phyloP scores from a whole-genome alignment of 139 green algal species.

The Micractinium sp. region DNA sequence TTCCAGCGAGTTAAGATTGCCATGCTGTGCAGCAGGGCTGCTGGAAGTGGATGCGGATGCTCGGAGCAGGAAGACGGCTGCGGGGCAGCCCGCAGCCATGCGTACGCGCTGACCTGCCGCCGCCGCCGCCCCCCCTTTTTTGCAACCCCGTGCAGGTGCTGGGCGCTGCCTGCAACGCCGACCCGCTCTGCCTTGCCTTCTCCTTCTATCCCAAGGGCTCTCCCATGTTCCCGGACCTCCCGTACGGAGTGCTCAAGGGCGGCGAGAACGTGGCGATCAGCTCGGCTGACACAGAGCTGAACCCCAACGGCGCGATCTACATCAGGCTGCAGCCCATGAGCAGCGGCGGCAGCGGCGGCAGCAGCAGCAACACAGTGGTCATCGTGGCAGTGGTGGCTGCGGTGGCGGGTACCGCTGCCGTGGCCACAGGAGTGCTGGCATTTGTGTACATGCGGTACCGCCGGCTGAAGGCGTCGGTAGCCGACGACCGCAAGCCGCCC shows the following conservation, averaged over 20 bases:
- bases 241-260: constrained; percentile 36
- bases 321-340: constrained; percentile 16
- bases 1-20: too few relatives aligned
- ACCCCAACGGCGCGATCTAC: constrained; percentile 41
- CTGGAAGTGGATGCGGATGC: too few relatives aligned
- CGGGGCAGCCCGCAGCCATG: background rate
- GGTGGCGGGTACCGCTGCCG: background rate
- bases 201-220: constrained; percentile 27
- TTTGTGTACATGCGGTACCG: constrained; percentile 8
- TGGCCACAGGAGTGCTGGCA: constrained; percentile 7
- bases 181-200: constrained; percentile 37
- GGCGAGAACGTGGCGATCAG: constrained; percentile 1
- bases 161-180: constrained; percentile 8
- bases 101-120: background rate
- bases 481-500: constrained; percentile 6
- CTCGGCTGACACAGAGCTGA: constrained; percentile 29
- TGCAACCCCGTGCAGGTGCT: background rate
- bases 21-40: too few relatives aligned
- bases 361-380: background rate
- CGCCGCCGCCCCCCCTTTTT: background rate
- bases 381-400: constrained; percentile 14
- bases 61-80: background rate
- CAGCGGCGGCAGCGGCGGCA: background rate
- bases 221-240: background rate
- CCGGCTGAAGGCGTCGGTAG: constrained; percentile 6